Conservation (phyloP, 129 eudicot species). For the Flaveria ramosissima region DNA sequence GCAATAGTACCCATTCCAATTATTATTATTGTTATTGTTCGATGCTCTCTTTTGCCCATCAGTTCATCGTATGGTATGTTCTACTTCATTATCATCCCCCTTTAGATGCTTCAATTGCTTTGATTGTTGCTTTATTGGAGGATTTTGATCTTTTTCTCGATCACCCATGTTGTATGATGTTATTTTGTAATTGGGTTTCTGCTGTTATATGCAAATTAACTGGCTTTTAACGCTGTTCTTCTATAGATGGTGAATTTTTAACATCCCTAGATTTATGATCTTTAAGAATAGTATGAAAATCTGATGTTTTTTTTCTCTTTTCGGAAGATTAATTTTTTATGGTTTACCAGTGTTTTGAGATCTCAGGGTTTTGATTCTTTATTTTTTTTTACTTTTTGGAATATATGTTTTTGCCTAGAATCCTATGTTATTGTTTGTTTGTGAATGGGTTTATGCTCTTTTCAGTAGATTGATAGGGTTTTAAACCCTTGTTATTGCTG, state of each 20-base stretch:
- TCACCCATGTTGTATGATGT: background rate
- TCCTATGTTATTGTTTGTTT: constrained; percentile 9
- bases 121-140: background rate
- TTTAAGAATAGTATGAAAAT: background rate
- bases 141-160: background rate
- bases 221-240: background rate
- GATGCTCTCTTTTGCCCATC: constrained; percentile 13
- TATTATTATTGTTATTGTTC: background rate
- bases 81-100: background rate
- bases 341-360: constrained; percentile 20
- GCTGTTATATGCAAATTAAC: constrained; percentile 13
- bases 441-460: constrained; percentile 20
- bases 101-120: constrained; percentile 29
- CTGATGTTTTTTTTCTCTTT: background rate
- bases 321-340: background rate
- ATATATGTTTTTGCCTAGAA: background rate
- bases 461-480: constrained; percentile 17
- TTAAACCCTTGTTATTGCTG: background rate
- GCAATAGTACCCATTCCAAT: background rate
- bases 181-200: constrained; percentile 12
- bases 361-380: constrained; percentile 13
- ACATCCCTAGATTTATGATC: background rate
- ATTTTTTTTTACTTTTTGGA: constrained; percentile 16
- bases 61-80: constrained; percentile 20
- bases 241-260: background rate